Conservation (phyloP, 805 yeast species). For the Kuraishia hungarica region DNA sequence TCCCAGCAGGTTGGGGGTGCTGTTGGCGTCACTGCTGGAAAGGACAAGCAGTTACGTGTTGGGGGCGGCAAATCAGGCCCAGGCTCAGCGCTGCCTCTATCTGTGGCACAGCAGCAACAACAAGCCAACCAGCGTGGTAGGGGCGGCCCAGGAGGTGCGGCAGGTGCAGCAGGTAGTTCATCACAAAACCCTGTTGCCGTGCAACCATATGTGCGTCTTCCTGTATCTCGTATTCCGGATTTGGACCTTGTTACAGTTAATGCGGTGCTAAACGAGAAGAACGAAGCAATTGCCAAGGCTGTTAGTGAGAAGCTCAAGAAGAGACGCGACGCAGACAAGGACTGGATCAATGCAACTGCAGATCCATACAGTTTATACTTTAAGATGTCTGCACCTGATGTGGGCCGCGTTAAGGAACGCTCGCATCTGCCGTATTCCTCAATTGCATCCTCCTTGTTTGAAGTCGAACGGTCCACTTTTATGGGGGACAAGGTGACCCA, state of each 20-base stretch:
- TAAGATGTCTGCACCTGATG: conserved; percentile 50
- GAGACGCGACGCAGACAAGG: conserved; percentile 59
- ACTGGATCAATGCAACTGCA: conserved; percentile 80
- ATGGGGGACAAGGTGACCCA: conserved; percentile 32
- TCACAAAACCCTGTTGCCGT: conserved; percentile 26
- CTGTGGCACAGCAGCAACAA: conserved; percentile 7
- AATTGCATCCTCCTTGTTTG: conserved; percentile 60
- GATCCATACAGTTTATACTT: conserved; percentile 79
- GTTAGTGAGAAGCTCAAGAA: conserved; percentile 77
- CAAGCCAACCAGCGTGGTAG: conserved; percentile 10
- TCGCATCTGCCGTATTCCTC: conserved; percentile 75
- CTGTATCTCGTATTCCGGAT: conserved; percentile 90
- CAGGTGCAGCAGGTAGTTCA: not conserved
- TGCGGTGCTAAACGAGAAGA: conserved; percentile 63
- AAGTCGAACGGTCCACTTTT: conserved; percentile 52
- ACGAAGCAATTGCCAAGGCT: conserved; percentile 70
- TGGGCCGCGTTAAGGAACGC: conserved; percentile 35
- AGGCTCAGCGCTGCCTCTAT: conserved; percentile 2
- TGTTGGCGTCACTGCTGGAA: not conserved
- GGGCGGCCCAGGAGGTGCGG: not conserved
- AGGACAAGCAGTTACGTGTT: not conserved
- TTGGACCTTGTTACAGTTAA: conserved; percentile 81
- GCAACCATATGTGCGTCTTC: conserved; percentile 80
- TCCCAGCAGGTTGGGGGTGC: not conserved
- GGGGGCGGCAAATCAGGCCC: conserved; percentile 5